Evolutionary conservation across 2,329 filamentous ascomycete genomes (phyloP).

Genomic region (Clarireedia hainanense): DNA sequence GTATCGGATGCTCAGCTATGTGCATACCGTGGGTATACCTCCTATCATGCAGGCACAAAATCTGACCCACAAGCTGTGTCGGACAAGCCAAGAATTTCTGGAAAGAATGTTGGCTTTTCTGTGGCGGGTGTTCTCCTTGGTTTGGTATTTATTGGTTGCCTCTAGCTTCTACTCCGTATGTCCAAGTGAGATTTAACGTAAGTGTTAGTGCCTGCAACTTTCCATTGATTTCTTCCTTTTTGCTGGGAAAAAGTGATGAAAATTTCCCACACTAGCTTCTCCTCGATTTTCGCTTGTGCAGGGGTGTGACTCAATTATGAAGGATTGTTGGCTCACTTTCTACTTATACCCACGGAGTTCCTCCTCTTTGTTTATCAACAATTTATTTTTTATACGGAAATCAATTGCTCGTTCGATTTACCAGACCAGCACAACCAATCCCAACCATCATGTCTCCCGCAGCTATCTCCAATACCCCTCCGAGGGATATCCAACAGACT

Average conservation of each 20-base stretch:
- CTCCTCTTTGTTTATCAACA: background rate
- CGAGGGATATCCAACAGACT: constrained; percentile 36
- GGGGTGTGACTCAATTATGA: background rate
- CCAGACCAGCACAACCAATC: background rate
- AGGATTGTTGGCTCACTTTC: background rate
- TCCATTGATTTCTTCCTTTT: background rate
- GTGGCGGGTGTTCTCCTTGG: no score
- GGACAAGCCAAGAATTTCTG: no score
- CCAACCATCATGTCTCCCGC: constrained; percentile 39
- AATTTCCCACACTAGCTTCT: no score
- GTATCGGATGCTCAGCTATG: no score
- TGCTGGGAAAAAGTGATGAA: background rate
- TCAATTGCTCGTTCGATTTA: background rate
- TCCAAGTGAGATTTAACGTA: background rate
- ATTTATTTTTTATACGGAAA: background rate
- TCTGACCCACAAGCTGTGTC: no score
- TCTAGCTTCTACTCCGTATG: background rate
- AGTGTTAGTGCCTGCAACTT: background rate
- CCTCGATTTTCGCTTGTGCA: no score
- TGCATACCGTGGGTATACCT: no score
- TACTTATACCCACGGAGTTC: background rate
- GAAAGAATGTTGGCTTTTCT: no score
- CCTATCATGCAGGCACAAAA: no score
- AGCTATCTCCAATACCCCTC: constrained; percentile 30
- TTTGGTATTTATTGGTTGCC: no score